Evolutionary conservation across 352 stramenopile species (phyloP), one percentile per base, ranked within the genome.

Genomic region (Phytophthora ohioensis): DNA sequence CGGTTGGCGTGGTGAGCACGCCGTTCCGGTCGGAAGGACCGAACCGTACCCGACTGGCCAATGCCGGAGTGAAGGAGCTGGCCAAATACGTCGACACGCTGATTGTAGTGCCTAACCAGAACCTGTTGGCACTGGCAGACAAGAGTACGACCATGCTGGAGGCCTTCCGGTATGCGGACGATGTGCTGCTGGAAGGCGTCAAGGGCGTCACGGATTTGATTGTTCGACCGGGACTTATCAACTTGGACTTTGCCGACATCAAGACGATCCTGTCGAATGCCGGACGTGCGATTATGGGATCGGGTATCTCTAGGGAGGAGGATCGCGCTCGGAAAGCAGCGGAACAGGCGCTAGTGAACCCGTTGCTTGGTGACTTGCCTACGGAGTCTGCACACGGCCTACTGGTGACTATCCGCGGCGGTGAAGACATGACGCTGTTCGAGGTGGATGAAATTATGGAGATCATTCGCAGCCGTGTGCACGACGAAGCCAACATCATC

Each of bases 241-340:
- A 99, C 73, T 81, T 99, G 13, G 97, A 99, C 75, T 99, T 99
- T 83, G 97, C 96, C 27, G 97, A 99, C 77, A 98, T 99, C 59
- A 93, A 97, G 67, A 96, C 94, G 10, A 98, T 99, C 56, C 91
- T 99, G 70, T 94, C 91, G 36, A 94, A 96, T 73, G 96, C 96
- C 5, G 96, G 97, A 0, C 96, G 94, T 12, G 97, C 96, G 17
- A 91, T 99, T 47, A 99, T 99, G 96, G 97, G 97, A 56, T 98
- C 98, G 5, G 96, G 97, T 11, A 76, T 78, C 36, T 83, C 87
- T 7, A 84, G 65, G 3, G 86, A 77, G 12, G 84, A 94, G n/a
- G 85, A 85, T 5, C 85, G 95, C 13, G 96, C 97, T 2, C 79
- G 84, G 38, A 91, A 98, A 76, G 95, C 96, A 12, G 96, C 97